Percentiles rank a stretch among this genome's conserved stretches.
Evolutionary conservation across 2,329 filamentous ascomycete species (phyloP).

Genomic region (Beauveria brongniartii): DNA sequence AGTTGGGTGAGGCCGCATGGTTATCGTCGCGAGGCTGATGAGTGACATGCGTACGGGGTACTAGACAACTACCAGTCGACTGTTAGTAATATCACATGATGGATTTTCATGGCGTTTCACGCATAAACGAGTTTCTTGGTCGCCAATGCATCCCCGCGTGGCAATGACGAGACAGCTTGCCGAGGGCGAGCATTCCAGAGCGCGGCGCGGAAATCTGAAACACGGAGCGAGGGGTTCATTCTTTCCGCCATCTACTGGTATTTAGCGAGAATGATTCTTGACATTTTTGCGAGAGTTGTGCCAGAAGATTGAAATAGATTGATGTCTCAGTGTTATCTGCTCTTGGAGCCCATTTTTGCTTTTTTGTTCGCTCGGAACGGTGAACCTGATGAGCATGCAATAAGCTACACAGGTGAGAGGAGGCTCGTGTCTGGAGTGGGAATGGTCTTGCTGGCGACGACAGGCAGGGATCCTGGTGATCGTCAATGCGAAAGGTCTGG

Average conservation of each 20-base stretch:
- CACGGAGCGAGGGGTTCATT: conserved; percentile 6
- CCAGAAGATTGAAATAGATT: neutral
- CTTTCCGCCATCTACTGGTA: neutral
- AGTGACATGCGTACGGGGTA: neutral
- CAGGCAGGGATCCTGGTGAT: conserved; percentile 1
- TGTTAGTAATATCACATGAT: neutral
- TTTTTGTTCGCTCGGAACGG: neutral
- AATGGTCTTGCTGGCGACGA: neutral
- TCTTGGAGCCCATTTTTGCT: neutral
- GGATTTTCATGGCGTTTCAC: neutral
- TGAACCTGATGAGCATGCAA: neutral
- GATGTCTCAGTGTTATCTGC: neutral
- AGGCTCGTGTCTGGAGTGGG: neutral
- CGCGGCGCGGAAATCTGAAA: conserved; percentile 2
- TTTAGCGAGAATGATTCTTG: neutral
- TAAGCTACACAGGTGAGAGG: neutral
- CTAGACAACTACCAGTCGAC: neutral
- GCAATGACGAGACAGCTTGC: neutral
- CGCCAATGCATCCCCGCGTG: neutral
- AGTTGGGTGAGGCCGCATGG: neutral
- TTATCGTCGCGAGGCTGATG: neutral
- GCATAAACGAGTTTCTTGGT: neutral
- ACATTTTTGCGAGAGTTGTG: neutral
- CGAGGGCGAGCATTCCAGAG: neutral
- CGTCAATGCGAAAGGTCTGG: conserved; percentile 8